Evolutionary conservation across 352 stramenopile species (phyloP), one percentile per base, ranked within the genome.

Genomic region (Phytophthora parvispora): DNA sequence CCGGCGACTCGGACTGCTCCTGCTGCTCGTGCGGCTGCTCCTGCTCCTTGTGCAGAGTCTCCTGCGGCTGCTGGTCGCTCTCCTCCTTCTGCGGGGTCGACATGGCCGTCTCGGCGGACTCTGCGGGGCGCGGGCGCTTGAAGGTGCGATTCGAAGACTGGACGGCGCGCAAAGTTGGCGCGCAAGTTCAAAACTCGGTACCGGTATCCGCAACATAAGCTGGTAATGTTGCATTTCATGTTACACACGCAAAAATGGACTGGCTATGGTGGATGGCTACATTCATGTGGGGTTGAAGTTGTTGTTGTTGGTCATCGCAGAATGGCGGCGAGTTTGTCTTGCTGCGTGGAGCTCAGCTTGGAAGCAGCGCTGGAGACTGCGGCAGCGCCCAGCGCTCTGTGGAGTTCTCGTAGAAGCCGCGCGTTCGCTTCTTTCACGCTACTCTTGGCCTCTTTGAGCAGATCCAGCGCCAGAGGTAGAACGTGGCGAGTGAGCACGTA

Each of bases 361-460:
- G 69, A 75, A 10, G 63, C 66, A 9, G 73, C 74, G 9, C 57
- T 56, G 2, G 67, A 54, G 12, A 84, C 27, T 27, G 59, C 60
- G 1, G 54, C 5, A 0, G 29, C 20, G 16, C 75, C 77, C 15
- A 88, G 49, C 4, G 65, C 59, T 15, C 16, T 53, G 9, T 71
- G 66, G 1, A 90, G 45, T 27, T 81, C 64, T 8, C 49, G 48
- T 27, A 94, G 45, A 3, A 94, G 47, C 12, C 71, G 64, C 18
- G 69, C 43, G 10, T 91, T 94, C 0, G 81, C 81, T 28, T 93
- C 82, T 55, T 84, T 86, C n/a, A 92, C 78, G 43, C 90, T 76
- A 34, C 73, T 93, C 54, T 93, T 93, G 51, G 72, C 83, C 61
- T 96, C 88, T 67, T 92, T 93, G 9, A 96, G 64, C 20, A 92